Evolutionary conservation across 768 basidiomycete species (phyloP), one percentile per base, ranked within the genome.

Genomic region (Sarcodon sp.): DNA sequence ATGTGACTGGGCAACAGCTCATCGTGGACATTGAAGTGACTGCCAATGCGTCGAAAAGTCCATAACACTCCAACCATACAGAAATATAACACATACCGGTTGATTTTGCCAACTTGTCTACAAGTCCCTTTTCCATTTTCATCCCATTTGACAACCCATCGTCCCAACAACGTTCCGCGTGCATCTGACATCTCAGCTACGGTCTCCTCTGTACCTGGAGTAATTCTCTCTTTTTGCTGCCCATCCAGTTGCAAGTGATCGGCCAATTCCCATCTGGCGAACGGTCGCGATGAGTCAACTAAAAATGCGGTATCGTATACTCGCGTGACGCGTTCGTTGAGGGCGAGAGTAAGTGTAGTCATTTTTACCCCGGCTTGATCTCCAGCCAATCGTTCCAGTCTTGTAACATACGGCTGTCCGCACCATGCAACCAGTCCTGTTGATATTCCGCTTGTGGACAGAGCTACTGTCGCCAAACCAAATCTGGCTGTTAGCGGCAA

Each of bases 181-280:
- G 66, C 61, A 53, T 82, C 74, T 38, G 69, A 54, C 3, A 84
- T 88, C 62, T 89, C 87, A 11, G 89, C 88, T 1, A 89, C 72
- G 0, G 87, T 87, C 63, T 90, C 87, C 55, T 87, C 79, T 9
- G 48, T 51, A 7, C 59, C 54, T 3, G 79, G 80, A 0, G 71
- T 66, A 13, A 64, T 65, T 1, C 63, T 66, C 35, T 59, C 53
- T 16, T 57, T 50, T 4, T 62, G 56, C 51, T 70, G 68, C 6
- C 55, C 51, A 0, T 68, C 69, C 0, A 82, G 64, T 44, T 69
- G 61, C 32, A 87, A 66, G 18, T 56, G 65, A 38, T 68, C 61
- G 18, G 81, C 78, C 21, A 90, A 74, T 59, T 87, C 82, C 87
- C 86, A 90, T 51, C 77, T 87, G 10, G 87, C 84, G 53, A 89